Base-by-base conservation (phyloP, 2,329 filamentous ascomycete species). In the Fusarium camptoceras region DNA sequence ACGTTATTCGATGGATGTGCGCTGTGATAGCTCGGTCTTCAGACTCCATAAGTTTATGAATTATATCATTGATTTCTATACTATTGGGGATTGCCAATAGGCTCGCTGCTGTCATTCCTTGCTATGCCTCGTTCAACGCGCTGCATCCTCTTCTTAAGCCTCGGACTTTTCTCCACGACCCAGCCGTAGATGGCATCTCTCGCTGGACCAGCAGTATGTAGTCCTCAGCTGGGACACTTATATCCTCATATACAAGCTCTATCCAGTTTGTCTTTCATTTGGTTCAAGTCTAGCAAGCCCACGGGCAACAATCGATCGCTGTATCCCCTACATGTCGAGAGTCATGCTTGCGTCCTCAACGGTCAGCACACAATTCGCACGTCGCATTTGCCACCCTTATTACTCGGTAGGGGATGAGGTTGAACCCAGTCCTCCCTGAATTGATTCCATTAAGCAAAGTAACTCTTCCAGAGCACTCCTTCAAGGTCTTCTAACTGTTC, bases 401-500 rank as follows among this genome's bases (percentile, higher is more conserved):
- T 16, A 27, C 11, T 22, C 39, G 41, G 39, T 15, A 53, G 51
- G 47, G 48, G 57, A 39, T 31, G 55, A 66, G 59, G 59, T 69
- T 69, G 59, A 58, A 51, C 58, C 59, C 67, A 59, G 41, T 49
- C 34, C 39, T 54, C 44, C 54, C 24, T 37, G 7, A 20, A 24
- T 18, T 20, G n/a, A 27, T 44, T 47, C 79, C 31, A 20, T 71
- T 83, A 97, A 42, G 94, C 97, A 84, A 99, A 99, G 79, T 99
- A 99, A 80, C 95, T 98, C 90, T 99, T 99, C 96, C 96, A 99
- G 55, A 99, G 84, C 49, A 99, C 97, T 55, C 96, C 96, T 76
- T 98, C 94, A 63, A 99, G 81, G 77, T 98, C 95, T 80, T 98
- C 96, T 14, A 99, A 84, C 77, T 99, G 95, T 74, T 98, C 96